Evolutionary conservation across 768 basidiomycete genomes (phyloP).

Genomic region (Polyporus arcularius): DNA sequence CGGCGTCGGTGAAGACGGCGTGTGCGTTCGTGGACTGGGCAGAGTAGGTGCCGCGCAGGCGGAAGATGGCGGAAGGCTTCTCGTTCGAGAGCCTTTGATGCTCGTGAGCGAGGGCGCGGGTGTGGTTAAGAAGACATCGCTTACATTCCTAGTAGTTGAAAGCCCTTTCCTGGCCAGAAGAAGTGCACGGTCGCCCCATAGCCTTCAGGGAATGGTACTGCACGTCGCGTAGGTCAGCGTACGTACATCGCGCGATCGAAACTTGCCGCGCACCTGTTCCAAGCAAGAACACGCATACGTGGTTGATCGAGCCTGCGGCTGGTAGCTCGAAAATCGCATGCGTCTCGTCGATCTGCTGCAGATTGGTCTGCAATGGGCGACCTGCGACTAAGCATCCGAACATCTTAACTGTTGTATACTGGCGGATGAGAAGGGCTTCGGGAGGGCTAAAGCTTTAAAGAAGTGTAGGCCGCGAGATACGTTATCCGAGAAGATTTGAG

Average conservation of each 20-base stretch:
- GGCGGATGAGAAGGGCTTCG: no score
- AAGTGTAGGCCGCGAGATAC: no score
- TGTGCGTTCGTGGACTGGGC: conserved; percentile 32
- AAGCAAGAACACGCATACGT: conserved; percentile 81
- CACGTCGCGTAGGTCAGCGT: background rate
- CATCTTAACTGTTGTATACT: conserved; percentile 40
- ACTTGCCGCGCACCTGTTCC: conserved; percentile 59
- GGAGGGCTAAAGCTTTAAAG: no score
- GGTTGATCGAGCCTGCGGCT: conserved; percentile 74
- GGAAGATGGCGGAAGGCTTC: conserved; percentile 88
- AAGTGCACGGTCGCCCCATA: conserved; percentile 86
- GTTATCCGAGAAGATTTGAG: background rate
- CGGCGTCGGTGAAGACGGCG: conserved; percentile 32
- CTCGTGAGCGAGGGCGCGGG: background rate
- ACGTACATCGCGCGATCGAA: no score
- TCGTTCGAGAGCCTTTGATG: conserved; percentile 78
- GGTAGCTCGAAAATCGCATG: conserved; percentile 80
- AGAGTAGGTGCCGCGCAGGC: conserved; percentile 68
- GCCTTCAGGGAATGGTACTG: conserved; percentile 81
- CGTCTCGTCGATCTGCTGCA: conserved; percentile 80
- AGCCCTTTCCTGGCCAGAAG: conserved; percentile 84
- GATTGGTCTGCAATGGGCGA: conserved; percentile 75
- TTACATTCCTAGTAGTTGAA: conserved; percentile 83
- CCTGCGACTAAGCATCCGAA: conserved; percentile 83
- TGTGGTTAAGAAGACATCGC: conserved; percentile 28